Percentiles rank a stretch among this genome's conserved stretches.
Conservation (phyloP, 371 early-diverging fungal genomes). For the Basidiobolus meristosporus region DNA sequence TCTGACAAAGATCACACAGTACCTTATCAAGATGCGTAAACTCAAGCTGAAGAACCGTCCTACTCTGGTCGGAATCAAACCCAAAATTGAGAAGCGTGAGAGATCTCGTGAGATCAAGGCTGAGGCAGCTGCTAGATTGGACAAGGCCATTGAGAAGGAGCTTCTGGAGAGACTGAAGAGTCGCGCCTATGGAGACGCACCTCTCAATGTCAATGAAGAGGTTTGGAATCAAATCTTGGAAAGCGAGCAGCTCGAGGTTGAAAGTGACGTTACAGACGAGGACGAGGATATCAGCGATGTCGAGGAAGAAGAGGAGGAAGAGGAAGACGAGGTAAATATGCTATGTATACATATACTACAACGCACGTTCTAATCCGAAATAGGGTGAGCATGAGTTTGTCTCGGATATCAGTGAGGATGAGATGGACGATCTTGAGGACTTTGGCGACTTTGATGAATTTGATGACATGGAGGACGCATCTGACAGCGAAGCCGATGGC, state of each 20-base stretch:
- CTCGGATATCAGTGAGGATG: conserved; percentile 13
- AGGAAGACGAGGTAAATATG: conserved; percentile 17
- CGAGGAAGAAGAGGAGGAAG: conserved; percentile 27
- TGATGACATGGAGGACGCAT: conserved; percentile 15
- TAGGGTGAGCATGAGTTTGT: conserved; percentile 5
- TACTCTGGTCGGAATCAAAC: conserved; percentile 73
- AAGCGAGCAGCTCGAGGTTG: conserved; percentile 42
- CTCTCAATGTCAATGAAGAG: conserved; percentile 74
- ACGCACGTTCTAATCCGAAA: background rate
- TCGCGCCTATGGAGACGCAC: conserved; percentile 86
- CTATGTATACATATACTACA: background rate
- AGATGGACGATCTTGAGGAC: conserved; percentile 8
- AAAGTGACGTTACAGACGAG: conserved; percentile 48
- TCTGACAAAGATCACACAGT: conserved; percentile 92
- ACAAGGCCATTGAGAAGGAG: conserved; percentile 94
- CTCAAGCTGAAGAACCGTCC: conserved; percentile 71
- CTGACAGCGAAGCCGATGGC: conserved; percentile 8
- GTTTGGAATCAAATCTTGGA: conserved; percentile 60
- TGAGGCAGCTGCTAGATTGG: conserved; percentile 84
- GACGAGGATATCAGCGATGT: conserved; percentile 32
- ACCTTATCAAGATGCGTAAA: conserved; percentile 85
- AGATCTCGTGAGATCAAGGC: conserved; percentile 81
- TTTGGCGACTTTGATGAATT: conserved; percentile 15
- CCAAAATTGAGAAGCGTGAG: conserved; percentile 89
- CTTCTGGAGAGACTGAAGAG: conserved; percentile 83